Evolutionary conservation across 495 filamentous ascomycete genomes (phyloP), one percentile per base, ranked within the genome.

Genomic region (Neurospora sp.): DNA sequence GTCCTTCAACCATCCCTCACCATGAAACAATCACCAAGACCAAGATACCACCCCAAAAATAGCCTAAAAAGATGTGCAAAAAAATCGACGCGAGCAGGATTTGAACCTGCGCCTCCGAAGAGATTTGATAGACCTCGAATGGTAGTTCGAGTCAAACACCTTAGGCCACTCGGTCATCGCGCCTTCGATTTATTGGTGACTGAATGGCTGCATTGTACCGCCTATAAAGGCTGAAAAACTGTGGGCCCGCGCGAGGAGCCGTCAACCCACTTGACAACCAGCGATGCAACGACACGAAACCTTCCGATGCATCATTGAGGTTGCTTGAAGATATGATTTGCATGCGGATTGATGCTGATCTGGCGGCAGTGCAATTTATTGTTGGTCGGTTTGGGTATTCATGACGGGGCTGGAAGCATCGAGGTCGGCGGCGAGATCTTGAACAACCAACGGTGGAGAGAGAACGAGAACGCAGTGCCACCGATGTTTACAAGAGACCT

Each of bases 131-230:
- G 0, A 3, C 5, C 11, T 59, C 48, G 48, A 59, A 54, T 14
- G 48, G 11, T 59, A 14, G 9, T 59, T 59, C 48, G 48, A 59
- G 48, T 59, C 48, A 59, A 59, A 14, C 48, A 59, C 48, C 48
- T 59, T 59, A 59, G 48, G 48, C 48, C 48, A 59, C 48, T 59
- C 48, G 48, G 48, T 59, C 20, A 59, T 59, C 48, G 48, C 11
- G 48, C 48, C 48, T 59, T 59, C 0, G 5, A 14, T 27, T 7
- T 59, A 5, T 54, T 54, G 39, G 4, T 41, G 18, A 27, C 1
- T 12, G 5, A 54, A 7, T 0, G 0, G 10, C 5, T 7, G 5
- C 4, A 11, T 0, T 7, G 10, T 59, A 14, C 5, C 0, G 1
- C 23, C 20, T 59, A 59, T 59, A 31, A 14, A 27, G 46, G 48